Base-by-base conservation (phyloP, 2,329 filamentous ascomycete species). In the Xylariaceae sp. region DNA sequence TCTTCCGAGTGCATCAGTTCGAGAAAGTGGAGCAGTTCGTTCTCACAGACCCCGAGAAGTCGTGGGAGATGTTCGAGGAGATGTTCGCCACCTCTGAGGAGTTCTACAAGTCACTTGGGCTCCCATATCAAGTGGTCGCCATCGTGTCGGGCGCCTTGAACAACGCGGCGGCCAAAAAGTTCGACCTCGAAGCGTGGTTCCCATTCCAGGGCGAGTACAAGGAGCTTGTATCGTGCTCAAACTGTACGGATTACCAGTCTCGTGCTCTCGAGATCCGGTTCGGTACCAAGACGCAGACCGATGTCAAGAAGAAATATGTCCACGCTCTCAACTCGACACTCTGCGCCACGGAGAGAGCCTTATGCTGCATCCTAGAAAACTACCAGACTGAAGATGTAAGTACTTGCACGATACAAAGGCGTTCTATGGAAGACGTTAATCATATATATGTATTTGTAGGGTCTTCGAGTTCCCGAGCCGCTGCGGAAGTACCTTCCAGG, bases 1-100 rank as follows among this genome's bases (percentile, higher is more conserved):
- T 98, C 60, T 99, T 97, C 84, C 89, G 95, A 63, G 93, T 98
- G 23, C 95, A 99, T 74, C 93, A 99, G 74, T 99, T 98, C 70
- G 93, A 98, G 75, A 97, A 96, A 84, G 88, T 79, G 12, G 77
- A 79, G 66, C 77, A 79, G 63, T 79, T 79, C 57, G 70, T 74
- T 51, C 67, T 75, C 71, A 86, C 89, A 62, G 90, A 96, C 67
- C 92, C 91, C 0, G 91, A 96, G 70, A 88, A 93, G 69, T 96
- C 90, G 46, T 98, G 92, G 92, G 85, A 96, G 71, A 87, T 89
- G 57, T 97, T 98, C 67, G 92, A 99, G 53, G 82, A 89, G 62
- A 99, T 99, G 95, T 93, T 97, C 68, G 78, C 79, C 50, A 89
- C 86, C 59, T 96, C 92, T 0, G 93, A 99, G 75, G 93, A 95